Evolutionary conservation across 2,329 filamentous ascomycete species (phyloP).

Genomic region (Colletotrichum sp.): DNA sequence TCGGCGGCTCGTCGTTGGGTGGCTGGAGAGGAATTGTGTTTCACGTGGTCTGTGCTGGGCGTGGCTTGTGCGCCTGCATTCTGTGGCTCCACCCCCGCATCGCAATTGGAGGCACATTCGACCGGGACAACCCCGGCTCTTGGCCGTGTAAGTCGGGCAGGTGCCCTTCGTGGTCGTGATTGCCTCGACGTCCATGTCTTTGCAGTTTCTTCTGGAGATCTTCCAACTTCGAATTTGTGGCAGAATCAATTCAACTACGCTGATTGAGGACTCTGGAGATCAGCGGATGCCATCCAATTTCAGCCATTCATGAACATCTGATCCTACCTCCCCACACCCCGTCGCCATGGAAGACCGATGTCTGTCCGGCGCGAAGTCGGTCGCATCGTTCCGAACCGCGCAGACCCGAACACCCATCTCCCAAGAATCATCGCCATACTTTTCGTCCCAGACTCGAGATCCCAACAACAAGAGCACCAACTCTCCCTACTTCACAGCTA

Average conservation of each 20-base stretch:
- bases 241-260: not conserved
- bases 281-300: not conserved
- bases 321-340: not conserved
- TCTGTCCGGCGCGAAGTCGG: not conserved
- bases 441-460: not conserved
- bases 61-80: not conserved
- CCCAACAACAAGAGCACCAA: not conserved
- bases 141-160: conserved; percentile 15
- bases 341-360: not conserved
- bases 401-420: not conserved
- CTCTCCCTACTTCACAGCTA: not conserved
- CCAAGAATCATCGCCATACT: not conserved
- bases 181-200: not conserved
- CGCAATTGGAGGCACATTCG: not conserved
- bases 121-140: conserved; percentile 4
- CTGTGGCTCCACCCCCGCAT: not conserved
- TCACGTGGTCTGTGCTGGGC: not conserved
- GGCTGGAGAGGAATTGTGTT: not conserved
- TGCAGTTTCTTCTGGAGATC: not conserved
- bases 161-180: not conserved
- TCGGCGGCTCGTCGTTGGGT: conserved; percentile 1
- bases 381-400: not conserved
- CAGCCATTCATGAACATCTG: not conserved
- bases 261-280: not conserved
- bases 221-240: not conserved